Evolutionary conservation across 805 yeast genomes (phyloP).

Genomic region (Saturnispora dispora): DNA sequence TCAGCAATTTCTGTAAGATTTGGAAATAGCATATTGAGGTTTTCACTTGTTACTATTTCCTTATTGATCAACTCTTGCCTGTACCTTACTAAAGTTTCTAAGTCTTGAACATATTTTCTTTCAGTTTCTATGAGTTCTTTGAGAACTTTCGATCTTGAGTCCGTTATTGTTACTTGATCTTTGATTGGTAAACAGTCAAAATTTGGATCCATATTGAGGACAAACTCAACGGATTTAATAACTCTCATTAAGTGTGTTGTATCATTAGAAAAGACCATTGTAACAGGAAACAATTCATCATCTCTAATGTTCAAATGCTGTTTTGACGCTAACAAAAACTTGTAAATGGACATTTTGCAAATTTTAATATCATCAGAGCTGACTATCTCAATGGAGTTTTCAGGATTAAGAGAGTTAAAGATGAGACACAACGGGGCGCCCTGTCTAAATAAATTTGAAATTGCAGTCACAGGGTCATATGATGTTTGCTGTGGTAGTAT

Average conservation of each 20-base stretch:
- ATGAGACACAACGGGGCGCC: constrained; percentile 88
- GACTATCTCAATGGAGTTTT: constrained; percentile 43
- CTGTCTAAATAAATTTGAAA: constrained; percentile 81
- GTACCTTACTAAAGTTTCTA: constrained; percentile 64
- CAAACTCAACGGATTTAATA: constrained; percentile 57
- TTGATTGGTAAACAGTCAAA: constrained; percentile 17
- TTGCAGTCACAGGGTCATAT: constrained; percentile 87
- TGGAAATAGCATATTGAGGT: constrained; percentile 75
- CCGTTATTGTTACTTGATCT: constrained; percentile 31
- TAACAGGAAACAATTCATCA: constrained; percentile 78
- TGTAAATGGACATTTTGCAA: constrained; percentile 84
- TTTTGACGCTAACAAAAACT: constrained; percentile 81
- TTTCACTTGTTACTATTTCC: constrained; percentile 68
- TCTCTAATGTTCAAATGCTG: constrained; percentile 64
- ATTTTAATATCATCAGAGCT: constrained; percentile 74
- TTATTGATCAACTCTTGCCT: constrained; percentile 56
- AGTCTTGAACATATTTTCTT: constrained; percentile 84
- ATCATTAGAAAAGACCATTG: constrained; percentile 77
- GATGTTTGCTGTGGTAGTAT: constrained; percentile 62
- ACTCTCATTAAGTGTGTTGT: constrained; percentile 72
- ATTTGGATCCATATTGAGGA: constrained; percentile 46
- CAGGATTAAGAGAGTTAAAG: constrained; percentile 59
- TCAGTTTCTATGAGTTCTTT: constrained; percentile 84
- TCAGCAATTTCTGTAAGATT: constrained; percentile 76
- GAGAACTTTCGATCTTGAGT: constrained; percentile 67